These are phyloP conservation scores for Geotrichum siamense DNA, from an alignment of 1,139 yeast genomes.

Conservation along the genomic window DNA sequence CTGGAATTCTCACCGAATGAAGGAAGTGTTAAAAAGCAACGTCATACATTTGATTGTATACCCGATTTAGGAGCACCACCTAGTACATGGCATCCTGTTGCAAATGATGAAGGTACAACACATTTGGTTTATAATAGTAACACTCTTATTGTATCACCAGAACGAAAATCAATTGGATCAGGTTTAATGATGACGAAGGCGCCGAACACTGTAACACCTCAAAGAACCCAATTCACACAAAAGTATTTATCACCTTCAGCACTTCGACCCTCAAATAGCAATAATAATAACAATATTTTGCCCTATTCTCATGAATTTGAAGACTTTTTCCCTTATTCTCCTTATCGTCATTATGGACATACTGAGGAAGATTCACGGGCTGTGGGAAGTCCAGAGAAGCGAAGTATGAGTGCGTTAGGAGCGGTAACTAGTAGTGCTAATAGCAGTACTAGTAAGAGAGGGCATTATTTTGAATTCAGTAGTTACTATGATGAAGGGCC, in stretches of 20 bases:
- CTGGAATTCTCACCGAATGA: slow-evolving; percentile 3
- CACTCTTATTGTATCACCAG: slow-evolving; percentile 16
- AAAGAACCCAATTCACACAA: slow-evolving; percentile 11
- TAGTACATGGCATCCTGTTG: slow-evolving; percentile 14
- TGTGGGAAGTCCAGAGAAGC: slow-evolving; percentile 37
- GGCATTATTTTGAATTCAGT: slow-evolving; percentile 29
- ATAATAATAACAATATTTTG: slow-evolving; percentile 8
- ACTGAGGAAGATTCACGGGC: slow-evolving; percentile 47
- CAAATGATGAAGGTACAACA: slow-evolving; percentile 10
- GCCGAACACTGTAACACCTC: slow-evolving; percentile 12
- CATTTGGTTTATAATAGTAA: slow-evolving; percentile 8
- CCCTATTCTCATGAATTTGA: slow-evolving; percentile 16
- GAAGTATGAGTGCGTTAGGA: slow-evolving; percentile 24
- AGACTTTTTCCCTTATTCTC: slow-evolving; percentile 15
- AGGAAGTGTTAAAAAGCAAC: background rate
- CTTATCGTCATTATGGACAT: slow-evolving; percentile 35
- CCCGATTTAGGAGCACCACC: slow-evolving; percentile 15
- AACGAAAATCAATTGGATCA: slow-evolving; percentile 11
- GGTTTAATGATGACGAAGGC: slow-evolving; percentile 13
- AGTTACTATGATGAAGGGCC: slow-evolving; percentile 26
- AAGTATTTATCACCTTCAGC: slow-evolving; percentile 14
- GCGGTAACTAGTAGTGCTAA: slow-evolving; percentile 38
- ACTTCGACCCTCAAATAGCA: no score
- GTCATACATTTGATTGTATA: slow-evolving; percentile 4
- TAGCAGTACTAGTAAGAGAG: slow-evolving; percentile 30